Evolutionary conservation across 2,329 filamentous ascomycete genomes (phyloP), one percentile per base, ranked within the genome.

Genomic region (Coniochaeta sp.): DNA sequence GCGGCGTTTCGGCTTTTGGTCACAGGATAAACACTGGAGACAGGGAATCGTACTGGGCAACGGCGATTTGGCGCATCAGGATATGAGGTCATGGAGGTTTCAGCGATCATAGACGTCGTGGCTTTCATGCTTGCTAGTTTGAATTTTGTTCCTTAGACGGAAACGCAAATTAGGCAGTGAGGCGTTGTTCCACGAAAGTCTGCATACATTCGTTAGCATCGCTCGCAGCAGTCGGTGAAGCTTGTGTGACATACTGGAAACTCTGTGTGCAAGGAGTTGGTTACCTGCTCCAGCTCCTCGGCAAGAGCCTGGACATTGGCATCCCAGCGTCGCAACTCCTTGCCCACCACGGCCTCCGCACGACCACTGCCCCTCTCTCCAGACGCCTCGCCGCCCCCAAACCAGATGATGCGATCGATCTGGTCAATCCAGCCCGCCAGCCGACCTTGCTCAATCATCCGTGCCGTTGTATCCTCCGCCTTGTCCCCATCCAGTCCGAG

Each of bases 371-470:
- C 85, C 69, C 86, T 86, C 71, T 88, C 81, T 1, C 86, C 88
- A 3, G 84, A 87, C 8, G 86, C 87, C 68, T 91, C 88, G 34
- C 85, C 85, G 69, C 75, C 79, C 74, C 95, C 90, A 71, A 99
- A 99, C 77, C 87, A 92, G 62, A 99, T 93, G 12, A 93, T 78
- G 16, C 89, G 83, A 60, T 92, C 90, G 60, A 99, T 93, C 78
- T 99, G 95, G 74, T 99, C 93, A 69, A 99, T 98, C 60, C 89
- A 87, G 8, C 93, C 95, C 3, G 89, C 85, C 58, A 99, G 76
- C 34, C 95, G 86, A 10, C 91, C 92, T 74, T 97, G 93, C 78
- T 98, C 93, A 67, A 99, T 91, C 95, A 99, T 99, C 67, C 86
- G 83, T 4, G 93, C 92, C 14, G 93, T 95, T 59, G 95, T 97